Evolutionary conservation across 331 rosid species (phyloP), one percentile per base, ranked within the genome.

Genomic region (Erythrophleum ivorense): DNA sequence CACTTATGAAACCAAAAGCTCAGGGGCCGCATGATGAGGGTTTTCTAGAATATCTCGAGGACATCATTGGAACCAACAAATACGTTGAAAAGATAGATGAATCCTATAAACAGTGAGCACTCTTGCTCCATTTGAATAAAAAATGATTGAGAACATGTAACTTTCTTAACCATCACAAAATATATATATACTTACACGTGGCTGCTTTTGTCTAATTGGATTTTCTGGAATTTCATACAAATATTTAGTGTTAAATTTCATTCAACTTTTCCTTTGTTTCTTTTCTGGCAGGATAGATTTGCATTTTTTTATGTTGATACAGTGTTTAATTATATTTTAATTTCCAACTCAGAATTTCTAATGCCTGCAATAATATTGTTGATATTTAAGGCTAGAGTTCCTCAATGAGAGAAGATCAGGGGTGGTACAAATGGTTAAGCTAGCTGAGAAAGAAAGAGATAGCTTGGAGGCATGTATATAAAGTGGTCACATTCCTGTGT

Each of bases 21-120:
- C 98, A 95, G 88, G 98, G 98, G 71, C 91, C 96, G 63, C 98
- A 95, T 65, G 99, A 95, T 85, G 99, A 93, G 83, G 97, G 99
- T 43, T 93, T 95, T 84, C 94, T 95, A 72, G 98, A 95, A 84
- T 95, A 95, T 89, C 91, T 95, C 7, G 99, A 95, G 86, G 99
- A 95, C 78, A 95, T 95, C 78, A 93, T 95, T 13, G 99, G 98
- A 63, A 95, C 99, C 50, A 73, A 88, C 88, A 95, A 88, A 92
- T 95, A 95, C 33, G 98, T 95, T n/a, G 97, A 93, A 83, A 91
- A 77, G 85, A 93, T 93, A 72, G 97, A 92, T 3, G 97, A 88
- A 57, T 87, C 99, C 3, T 75, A 41, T 73, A 95, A 93, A 85
- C 91, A 88, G 99, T 95, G 83, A 93, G 98, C 77, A 60, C 74